Conservation (phyloP, 257 asterid genomes). For the Solanum boliviense region DNA sequence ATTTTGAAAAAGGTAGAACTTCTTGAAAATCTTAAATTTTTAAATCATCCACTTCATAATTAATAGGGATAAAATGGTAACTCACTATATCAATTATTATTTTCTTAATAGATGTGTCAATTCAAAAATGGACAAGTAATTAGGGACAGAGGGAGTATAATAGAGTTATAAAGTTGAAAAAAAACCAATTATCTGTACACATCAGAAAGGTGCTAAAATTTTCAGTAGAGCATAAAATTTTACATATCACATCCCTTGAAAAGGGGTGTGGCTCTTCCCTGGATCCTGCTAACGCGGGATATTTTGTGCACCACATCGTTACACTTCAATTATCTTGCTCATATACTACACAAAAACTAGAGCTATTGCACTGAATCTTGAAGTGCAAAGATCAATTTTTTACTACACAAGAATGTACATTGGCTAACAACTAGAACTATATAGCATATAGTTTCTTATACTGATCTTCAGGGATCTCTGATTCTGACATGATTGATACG, state of each 20-base stretch:
- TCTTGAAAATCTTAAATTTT: too few relatives aligned
- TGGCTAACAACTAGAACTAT: background rate
- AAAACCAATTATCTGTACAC: background rate
- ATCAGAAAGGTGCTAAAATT: background rate
- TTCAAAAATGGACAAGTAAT: background rate
- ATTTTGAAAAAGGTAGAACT: too few relatives aligned
- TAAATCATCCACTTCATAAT: too few relatives aligned
- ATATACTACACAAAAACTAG: background rate
- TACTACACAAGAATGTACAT: background rate
- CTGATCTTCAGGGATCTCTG: conserved; percentile 39
- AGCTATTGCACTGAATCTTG: background rate
- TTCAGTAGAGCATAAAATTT: background rate
- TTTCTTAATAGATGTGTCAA: too few relatives aligned
- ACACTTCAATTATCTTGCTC: background rate
- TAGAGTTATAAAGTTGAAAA: background rate
- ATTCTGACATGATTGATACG: conserved; percentile 35
- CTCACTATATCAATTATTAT: too few relatives aligned
- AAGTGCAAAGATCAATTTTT: background rate
- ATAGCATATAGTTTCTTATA: conserved; percentile 58
- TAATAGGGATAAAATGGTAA: too few relatives aligned
- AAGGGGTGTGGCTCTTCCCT: background rate
- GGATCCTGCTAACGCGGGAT: background rate
- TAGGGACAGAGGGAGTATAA: too few relatives aligned
- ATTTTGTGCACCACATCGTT: background rate
- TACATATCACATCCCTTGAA: background rate